These are phyloP conservation scores for Ajuga reptans DNA, from an alignment of 305 asterid species.

Conservation along the genomic window DNA sequence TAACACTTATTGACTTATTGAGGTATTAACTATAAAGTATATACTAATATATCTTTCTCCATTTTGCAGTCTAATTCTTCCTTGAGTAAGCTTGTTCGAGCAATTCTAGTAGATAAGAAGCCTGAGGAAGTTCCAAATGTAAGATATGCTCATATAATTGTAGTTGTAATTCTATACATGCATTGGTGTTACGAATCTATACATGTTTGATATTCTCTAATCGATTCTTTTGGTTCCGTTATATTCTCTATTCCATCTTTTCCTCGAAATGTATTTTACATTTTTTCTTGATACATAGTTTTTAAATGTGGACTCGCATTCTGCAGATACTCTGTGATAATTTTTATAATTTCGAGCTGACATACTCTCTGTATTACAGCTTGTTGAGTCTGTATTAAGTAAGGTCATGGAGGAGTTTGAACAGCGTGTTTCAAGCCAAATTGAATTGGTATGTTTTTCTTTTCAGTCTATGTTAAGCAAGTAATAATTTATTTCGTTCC, in stretches of 20 bases:
- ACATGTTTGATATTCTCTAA: not conserved
- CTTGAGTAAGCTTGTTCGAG: conserved; percentile 68
- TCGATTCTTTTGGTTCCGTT: not conserved
- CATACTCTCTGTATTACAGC: conserved; percentile 43
- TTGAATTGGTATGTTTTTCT: conserved; percentile 45
- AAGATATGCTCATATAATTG: conserved; percentile 11
- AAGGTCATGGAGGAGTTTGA: conserved; percentile 88
- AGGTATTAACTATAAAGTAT: not conserved
- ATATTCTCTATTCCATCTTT: too few species aligned
- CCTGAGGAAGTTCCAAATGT: conserved; percentile 92
- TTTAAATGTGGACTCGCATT: not conserved
- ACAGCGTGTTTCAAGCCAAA: conserved; percentile 56
- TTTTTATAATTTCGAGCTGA: conserved; percentile 13
- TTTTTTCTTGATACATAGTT: not conserved
- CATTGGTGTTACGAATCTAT: not conserved
- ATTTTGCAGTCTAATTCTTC: conserved; percentile 63
- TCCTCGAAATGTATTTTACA: not conserved
- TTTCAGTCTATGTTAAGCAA: not conserved
- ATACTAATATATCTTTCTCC: conserved; percentile 9
- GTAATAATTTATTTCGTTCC: not conserved
- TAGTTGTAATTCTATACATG: not conserved
- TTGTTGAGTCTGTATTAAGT: conserved; percentile 75
- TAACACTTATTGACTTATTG: conserved; percentile 19
- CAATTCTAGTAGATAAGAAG: conserved; percentile 66
- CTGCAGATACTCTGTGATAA: conserved; percentile 3